Percentiles rank a stretch among this genome's conserved stretches.
Conservation (phyloP, 768 basidiomycete species). For the Paxillus rubicundulus region DNA sequence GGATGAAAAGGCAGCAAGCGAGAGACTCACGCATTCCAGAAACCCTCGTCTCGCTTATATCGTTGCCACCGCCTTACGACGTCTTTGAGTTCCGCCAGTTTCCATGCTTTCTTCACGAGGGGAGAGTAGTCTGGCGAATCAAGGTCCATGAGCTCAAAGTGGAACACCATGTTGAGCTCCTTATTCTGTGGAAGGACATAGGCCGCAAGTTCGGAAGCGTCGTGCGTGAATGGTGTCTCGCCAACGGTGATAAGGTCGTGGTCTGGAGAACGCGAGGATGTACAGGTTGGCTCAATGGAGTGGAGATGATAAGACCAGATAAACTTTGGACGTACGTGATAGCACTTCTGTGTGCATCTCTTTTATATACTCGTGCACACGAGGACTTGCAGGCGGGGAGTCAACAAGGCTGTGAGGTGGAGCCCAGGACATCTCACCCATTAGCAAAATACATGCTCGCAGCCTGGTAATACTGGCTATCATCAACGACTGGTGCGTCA, state of each 20-base stretch:
- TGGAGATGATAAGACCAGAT: constrained; percentile 12
- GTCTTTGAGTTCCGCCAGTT: constrained; percentile 49
- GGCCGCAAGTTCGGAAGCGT: constrained; percentile 46
- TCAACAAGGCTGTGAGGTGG: neutral
- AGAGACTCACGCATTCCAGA: constrained; percentile 61
- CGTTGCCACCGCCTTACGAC: constrained; percentile 52
- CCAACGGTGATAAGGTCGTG: constrained; percentile 64
- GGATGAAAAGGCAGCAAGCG: neutral
- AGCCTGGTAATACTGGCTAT: constrained; percentile 50
- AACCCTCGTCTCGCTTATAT: constrained; percentile 55
- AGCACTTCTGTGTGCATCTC: constrained; percentile 66
- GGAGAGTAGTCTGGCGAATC: constrained; percentile 46
- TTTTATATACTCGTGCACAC: constrained; percentile 62
- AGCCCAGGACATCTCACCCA: constrained; percentile 42
- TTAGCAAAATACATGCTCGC: constrained; percentile 55
- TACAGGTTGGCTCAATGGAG: neutral
- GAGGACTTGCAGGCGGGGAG: constrained; percentile 42
- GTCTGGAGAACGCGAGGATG: constrained; percentile 31
- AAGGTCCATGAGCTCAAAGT: constrained; percentile 60
- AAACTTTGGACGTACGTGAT: constrained; percentile 42
- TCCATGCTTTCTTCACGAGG: constrained; percentile 48
- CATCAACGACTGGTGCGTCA: constrained; percentile 59
- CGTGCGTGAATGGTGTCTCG: constrained; percentile 59
- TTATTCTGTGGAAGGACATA: constrained; percentile 58
- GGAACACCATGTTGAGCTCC: constrained; percentile 65